Percentiles rank a stretch among this genome's conserved stretches.
These are phyloP conservation scores for Xylariaceae sp. DNA, from an alignment of 2,329 filamentous ascomycete genomes.

Conservation along the genomic window DNA sequence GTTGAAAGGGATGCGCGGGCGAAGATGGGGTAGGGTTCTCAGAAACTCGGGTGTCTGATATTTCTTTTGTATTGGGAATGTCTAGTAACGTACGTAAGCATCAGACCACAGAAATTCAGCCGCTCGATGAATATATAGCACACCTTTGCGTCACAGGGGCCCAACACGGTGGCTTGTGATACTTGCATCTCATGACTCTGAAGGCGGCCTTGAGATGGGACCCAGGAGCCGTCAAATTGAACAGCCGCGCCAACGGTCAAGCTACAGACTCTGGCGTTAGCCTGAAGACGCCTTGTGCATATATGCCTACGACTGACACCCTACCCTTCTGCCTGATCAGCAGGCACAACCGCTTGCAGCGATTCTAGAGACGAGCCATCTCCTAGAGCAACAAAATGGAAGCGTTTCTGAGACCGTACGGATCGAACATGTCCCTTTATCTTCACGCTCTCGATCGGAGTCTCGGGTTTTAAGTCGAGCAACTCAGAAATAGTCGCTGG, in stretches of 20 bases:
- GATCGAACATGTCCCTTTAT: constrained; percentile 79
- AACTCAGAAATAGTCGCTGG: constrained; percentile 50
- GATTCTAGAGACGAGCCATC: constrained; percentile 79
- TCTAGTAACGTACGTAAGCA: constrained; percentile 45
- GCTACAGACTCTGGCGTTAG: constrained; percentile 43
- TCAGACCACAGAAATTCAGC: constrained; percentile 17
- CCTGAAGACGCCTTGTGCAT: constrained; percentile 15
- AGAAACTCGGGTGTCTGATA: constrained; percentile 88
- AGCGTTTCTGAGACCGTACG: constrained; percentile 77
- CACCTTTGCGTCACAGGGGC: constrained; percentile 74
- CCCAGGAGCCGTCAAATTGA: constrained; percentile 72
- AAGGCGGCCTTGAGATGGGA: constrained; percentile 58
- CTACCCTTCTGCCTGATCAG: constrained; percentile 69
- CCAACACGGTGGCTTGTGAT: constrained; percentile 62
- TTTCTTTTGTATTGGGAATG: constrained; percentile 92
- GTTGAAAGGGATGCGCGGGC: constrained; percentile 75
- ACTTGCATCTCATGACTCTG: constrained; percentile 81
- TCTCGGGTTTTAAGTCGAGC: constrained; percentile 46
- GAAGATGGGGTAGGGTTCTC: constrained; percentile 80
- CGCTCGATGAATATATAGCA: constrained; percentile 31
- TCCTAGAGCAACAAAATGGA: constrained; percentile 76
- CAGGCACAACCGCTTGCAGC: constrained; percentile 74
- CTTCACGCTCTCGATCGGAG: constrained; percentile 45
- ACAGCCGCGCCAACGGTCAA: constrained; percentile 78
- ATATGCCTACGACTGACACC: constrained; percentile 21